These are phyloP conservation scores for Neurospora sp. DNA, from an alignment of 495 filamentous ascomycete species.

Conservation along the genomic window DNA sequence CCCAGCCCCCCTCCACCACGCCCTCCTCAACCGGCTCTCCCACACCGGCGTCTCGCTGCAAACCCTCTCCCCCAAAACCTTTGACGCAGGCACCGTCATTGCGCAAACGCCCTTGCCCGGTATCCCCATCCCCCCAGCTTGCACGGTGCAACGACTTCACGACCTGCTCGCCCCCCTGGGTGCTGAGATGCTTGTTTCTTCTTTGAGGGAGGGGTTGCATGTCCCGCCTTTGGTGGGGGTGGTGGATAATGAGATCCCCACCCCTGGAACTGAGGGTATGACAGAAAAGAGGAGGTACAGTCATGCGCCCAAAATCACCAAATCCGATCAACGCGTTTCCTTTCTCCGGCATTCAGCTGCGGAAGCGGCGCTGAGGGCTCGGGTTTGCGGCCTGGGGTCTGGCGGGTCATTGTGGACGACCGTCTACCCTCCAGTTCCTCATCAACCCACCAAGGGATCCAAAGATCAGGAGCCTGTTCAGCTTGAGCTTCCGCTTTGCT, in stretches of 20 bases:
- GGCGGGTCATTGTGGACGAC: slow-evolving; percentile 17
- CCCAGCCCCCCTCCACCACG: slow-evolving; percentile 66
- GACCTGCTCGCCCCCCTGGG: slow-evolving; percentile 38
- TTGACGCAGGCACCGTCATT: slow-evolving; percentile 71
- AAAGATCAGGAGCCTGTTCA: not conserved
- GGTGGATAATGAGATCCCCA: not conserved
- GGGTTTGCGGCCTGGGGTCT: not conserved
- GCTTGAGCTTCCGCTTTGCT: not conserved
- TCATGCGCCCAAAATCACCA: slow-evolving; percentile 32
- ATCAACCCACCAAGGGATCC: not conserved
- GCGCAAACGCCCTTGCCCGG: slow-evolving; percentile 40
- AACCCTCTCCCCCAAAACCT: slow-evolving; percentile 61
- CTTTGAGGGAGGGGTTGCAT: slow-evolving; percentile 49
- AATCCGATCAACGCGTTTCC: slow-evolving; percentile 19
- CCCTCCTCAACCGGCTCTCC: slow-evolving; percentile 47
- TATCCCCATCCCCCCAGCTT: slow-evolving; percentile 9
- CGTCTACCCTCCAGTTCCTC: not conserved
- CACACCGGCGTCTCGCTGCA: slow-evolving; percentile 71
- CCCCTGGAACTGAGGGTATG: not conserved
- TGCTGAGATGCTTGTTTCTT: slow-evolving; percentile 51
- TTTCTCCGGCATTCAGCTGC: not conserved
- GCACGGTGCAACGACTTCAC: slow-evolving; percentile 15
- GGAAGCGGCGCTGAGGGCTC: not conserved
- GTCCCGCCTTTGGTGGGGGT: slow-evolving; percentile 46
- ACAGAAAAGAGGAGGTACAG: not conserved